Base-by-base conservation (phyloP, 305 asterid species). In the Nicotiana rustica region DNA sequence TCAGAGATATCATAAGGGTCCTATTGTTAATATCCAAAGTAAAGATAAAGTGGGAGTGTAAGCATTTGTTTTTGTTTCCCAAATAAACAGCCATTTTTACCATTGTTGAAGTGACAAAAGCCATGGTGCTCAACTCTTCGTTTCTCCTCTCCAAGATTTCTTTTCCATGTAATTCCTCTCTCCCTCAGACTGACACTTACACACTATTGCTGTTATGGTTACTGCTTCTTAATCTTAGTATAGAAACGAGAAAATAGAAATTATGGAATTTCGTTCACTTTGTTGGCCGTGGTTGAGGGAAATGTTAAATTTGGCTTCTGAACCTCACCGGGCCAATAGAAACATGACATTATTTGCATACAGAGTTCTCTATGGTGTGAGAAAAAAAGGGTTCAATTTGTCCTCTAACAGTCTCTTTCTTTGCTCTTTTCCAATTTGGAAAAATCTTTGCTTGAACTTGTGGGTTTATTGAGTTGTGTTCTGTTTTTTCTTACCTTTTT, bases 71-170 rank as follows among this genome's bases (percentile, higher is more conserved):
- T 1, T 70, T 25, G 21, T 47, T 2, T 3, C 80, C 66, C 65
- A 75, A 75, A 75, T 52, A 52, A 75, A 75, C 29, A 25, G 25
- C 25, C 25, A 25, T 25, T 25, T 25, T 25, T 25, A 25, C 25
- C 25, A 25, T 25, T 25, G 25, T 25, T 25, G 25, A 25, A 25
- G 25, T 25, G 25, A 25, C 25, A 25, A 25, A 25, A 73, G 81
- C 84, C 89, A 92, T 90, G 95, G 75, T 87, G 80, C 65, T 87
- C 8, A 86, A 84, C 77, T 90, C 90, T 83, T 55, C 87, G 35
- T 82, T 89, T 41, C 87, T 88, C 79, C 83, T 77, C 55, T 77
- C 89, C 84, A 47, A 85, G 4, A 62, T 82, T 78, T 80, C 61
- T 69, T 81, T 84, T 49, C 85, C 87, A 33, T 68, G 97, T 91